Evolutionary conservation across 768 basidiomycete genomes (phyloP), one percentile per base, ranked within the genome.

Genomic region (Boletus reticulatus): DNA sequence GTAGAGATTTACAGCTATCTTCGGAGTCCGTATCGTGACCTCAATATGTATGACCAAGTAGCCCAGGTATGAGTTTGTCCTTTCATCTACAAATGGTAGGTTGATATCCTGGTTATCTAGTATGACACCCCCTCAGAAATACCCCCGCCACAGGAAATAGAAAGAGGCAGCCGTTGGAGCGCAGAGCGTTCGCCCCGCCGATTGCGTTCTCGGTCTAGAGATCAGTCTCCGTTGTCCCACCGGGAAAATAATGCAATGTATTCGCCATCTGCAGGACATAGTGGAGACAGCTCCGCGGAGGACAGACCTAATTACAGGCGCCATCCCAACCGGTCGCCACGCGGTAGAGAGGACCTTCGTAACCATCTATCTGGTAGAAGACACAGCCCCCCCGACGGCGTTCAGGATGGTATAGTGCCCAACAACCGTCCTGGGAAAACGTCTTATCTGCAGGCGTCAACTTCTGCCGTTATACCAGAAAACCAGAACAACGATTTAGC

Each of bases 1-100:
- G 0, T 59, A 94, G 94, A 98, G 72, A 80, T 97, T 38, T 97
- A 96, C 68, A 83, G 81, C 41, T 98, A 90, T 68, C 78, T 96
- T 19, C 82, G 94, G 48, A 95, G 93, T 10, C 94, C 94, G 2
- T 96, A 84, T 70, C 84, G 84, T 63, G 92, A 94, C 70, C 78
- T 97, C 22, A 81, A 84, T 49, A 78, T 83, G 12, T 98, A 95
- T 66, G 94, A 98, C 68, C 78, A 78, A 14, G 79, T 83, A 6
- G 90, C 84, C 14, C 94, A 97, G 83, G 94, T 90, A 62, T n/a
- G 47, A 62, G 59, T 31, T 53, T 22, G 48, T 16, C 4, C 24
- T 39, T 32, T 19, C 4, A 10, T n/a, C 4, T 20, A 39, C n/a
- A 22, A 14, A 36, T 29, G 42, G 38, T 53, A 52, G 60, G 50